These are phyloP conservation scores for Geotrichum bryndzae DNA, from an alignment of 1,139 yeast species.

Conservation along the genomic window DNA sequence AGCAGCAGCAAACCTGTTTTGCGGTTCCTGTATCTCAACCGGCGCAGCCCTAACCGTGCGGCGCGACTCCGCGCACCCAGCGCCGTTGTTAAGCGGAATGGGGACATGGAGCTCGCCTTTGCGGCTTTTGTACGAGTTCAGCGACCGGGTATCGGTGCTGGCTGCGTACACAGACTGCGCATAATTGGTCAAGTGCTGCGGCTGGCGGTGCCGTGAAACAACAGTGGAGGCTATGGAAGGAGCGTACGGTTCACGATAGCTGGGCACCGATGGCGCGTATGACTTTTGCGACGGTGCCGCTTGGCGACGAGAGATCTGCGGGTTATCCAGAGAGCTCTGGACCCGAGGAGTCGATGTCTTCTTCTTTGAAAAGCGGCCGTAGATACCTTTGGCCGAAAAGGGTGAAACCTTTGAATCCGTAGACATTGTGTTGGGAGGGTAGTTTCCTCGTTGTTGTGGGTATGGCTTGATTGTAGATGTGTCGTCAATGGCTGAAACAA, in stretches of 20 bases:
- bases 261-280: background rate
- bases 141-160: constrained; percentile 1
- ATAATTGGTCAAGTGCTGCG: constrained; percentile 4
- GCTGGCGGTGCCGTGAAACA: background rate
- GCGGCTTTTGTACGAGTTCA: constrained; percentile 1
- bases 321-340: background rate
- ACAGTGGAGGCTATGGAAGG: constrained; percentile 1
- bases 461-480: background rate
- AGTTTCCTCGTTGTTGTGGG: background rate
- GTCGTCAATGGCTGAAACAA: background rate
- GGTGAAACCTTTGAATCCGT: constrained; percentile 3
- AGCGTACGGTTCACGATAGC: constrained; percentile 1
- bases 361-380: constrained; percentile 4
- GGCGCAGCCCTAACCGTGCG: background rate
- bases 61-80: background rate
- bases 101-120: constrained; percentile 8
- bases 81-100: constrained; percentile 2
- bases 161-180: constrained; percentile 3
- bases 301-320: background rate
- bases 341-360: background rate
- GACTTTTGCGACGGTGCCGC: background rate
- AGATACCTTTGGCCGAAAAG: constrained; percentile 9
- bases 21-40: background rate
- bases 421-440: constrained; percentile 4
- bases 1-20: background rate